Percentiles rank a stretch among this genome's conserved stretches.
Conservation (phyloP, 2,329 filamentous ascomycete genomes). For the Penicillium sp. region DNA sequence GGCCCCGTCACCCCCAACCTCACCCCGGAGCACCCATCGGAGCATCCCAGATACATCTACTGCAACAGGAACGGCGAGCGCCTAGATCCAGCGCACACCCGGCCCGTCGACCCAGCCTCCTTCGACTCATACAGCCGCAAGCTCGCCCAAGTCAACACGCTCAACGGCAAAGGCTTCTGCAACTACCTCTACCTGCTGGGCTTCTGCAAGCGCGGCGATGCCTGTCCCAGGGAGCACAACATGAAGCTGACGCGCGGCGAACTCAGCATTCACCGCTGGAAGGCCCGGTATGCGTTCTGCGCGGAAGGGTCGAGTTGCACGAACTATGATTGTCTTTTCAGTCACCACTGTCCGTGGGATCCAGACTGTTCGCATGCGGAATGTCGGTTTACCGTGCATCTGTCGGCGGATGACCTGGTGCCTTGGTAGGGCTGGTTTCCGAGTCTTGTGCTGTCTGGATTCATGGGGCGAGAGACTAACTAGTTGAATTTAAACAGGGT, state of each 20-base stretch:
- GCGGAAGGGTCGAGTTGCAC: slow-evolving; percentile 5
- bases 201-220: not conserved
- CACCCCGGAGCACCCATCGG: not conserved
- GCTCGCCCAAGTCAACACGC: not conserved
- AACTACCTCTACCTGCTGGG: slow-evolving; percentile 9
- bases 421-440: slow-evolving; percentile 1
- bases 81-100: slow-evolving; percentile 6
- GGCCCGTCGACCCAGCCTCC: not conserved
- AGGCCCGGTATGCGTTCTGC: slow-evolving; percentile 9
- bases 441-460: not conserved
- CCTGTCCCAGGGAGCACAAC: slow-evolving; percentile 10
- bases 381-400: slow-evolving; percentile 3
- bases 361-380: not conserved
- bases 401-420: not conserved
- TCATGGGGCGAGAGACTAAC: not conserved
- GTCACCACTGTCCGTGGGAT: slow-evolving; percentile 15
- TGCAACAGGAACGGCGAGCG: slow-evolving; percentile 5
- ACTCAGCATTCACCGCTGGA: slow-evolving; percentile 9
- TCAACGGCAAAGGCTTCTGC: slow-evolving; percentile 8
- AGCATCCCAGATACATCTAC: not conserved
- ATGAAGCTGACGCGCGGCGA: slow-evolving; percentile 7
- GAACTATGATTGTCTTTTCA: slow-evolving; percentile 12
- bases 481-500: not conserved
- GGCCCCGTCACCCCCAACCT: slow-evolving; percentile 1
- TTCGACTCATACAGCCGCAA: slow-evolving; percentile 4